Evolutionary conservation across 495 filamentous ascomycete species (phyloP), one percentile per base, ranked within the genome.

Genomic region (Barbatosphaeria neglecta): DNA sequence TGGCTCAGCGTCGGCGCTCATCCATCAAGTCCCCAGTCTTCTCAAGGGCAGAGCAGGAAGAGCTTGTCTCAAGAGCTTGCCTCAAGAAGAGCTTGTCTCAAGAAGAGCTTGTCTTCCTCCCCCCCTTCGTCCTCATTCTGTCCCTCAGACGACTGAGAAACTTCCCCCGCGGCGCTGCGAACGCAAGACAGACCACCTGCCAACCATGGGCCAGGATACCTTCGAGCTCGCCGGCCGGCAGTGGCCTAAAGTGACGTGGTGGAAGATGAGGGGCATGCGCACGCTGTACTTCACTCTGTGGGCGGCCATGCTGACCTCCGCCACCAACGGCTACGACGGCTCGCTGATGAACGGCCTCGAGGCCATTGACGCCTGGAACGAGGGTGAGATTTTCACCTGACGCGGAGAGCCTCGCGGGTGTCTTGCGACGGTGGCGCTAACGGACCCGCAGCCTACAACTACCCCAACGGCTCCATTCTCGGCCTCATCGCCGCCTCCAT

Each of bases 401-500:
- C n/a, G n/a, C n/a, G n/a, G n/a, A n/a, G n/a, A n/a, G n/a, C n/a
- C n/a, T n/a, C n/a, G n/a, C n/a, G n/a, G n/a, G n/a, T n/a, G n/a
- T n/a, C n/a, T n/a, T n/a, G n/a, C n/a, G n/a, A n/a, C n/a, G n/a
- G n/a, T n/a, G n/a, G n/a, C n/a, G n/a, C n/a, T n/a, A n/a, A 13
- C 28, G 8, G 11, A 41, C 27, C 24, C 8, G n/a, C 43, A 52
- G 50, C 48, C 51, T 54, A 50, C 51, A 35, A 50, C 35, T 20
- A 54, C 27, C 51, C 51, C 43, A 44, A 45, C 27, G 43, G 43
- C 13, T 45, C 45, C 13, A 49, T 46, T 8, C 50, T 73, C 0
- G 80, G 79, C 35, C 50, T 77, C 54, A 61, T 82, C 56, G 68
- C 77, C 51, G 54, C 70, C 53, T 72, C 77, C 48, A 68, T 79